These are phyloP conservation scores for Arthrobotrys sinensis DNA, from an alignment of 2,329 filamentous ascomycete genomes.

Conservation along the genomic window DNA sequence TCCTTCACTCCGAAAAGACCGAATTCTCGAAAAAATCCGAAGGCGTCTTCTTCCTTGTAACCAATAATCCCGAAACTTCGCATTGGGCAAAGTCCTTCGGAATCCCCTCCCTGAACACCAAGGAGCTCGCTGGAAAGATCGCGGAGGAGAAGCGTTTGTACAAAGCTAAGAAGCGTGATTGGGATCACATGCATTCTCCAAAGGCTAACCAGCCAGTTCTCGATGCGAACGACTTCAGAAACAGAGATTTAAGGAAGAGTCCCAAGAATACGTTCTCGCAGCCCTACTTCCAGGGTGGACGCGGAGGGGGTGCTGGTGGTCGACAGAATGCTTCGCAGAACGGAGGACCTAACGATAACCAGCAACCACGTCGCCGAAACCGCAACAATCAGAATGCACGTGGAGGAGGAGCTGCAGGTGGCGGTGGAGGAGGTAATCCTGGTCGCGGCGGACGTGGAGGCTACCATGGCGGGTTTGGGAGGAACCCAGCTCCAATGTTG, in stretches of 20 bases:
- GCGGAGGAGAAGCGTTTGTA: slow-evolving; percentile 63
- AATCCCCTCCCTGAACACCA: slow-evolving; percentile 60
- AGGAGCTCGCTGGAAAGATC: slow-evolving; percentile 61
- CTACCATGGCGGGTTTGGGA: slow-evolving; percentile 33
- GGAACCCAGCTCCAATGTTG: slow-evolving; percentile 10
- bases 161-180: slow-evolving; percentile 62
- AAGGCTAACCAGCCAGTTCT: slow-evolving; percentile 48
- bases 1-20: slow-evolving; percentile 53
- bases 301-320: slow-evolving; percentile 16
- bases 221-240: slow-evolving; percentile 53
- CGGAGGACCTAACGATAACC: slow-evolving; percentile 18
- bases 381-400: slow-evolving; percentile 56
- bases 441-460: slow-evolving; percentile 45
- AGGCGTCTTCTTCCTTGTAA: slow-evolving; percentile 63
- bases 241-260: slow-evolving; percentile 46
- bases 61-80: slow-evolving; percentile 63
- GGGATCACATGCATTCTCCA: slow-evolving; percentile 59
- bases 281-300: slow-evolving; percentile 31
- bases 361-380: slow-evolving; percentile 51
- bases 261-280: slow-evolving; percentile 43
- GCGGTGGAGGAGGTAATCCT: slow-evolving; percentile 3
- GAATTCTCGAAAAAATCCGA: slow-evolving; percentile 47
- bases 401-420: slow-evolving; percentile 16
- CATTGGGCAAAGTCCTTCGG: slow-evolving; percentile 64
- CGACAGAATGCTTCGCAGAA: slow-evolving; percentile 32